Conservation (phyloP, 352 stramenopile genomes). For the Globisporangium irregulare region DNA sequence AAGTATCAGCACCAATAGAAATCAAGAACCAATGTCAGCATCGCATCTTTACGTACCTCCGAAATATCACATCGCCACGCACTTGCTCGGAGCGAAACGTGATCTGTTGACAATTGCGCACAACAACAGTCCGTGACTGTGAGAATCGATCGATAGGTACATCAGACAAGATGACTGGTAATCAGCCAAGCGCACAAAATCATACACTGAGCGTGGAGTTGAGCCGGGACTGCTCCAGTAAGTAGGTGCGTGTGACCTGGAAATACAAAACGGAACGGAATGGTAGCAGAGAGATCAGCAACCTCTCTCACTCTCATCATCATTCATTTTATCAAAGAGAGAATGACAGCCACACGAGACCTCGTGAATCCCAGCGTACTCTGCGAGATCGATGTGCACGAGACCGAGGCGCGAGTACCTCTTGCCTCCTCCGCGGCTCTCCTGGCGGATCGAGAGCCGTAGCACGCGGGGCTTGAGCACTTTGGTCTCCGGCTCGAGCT, state of each 20-base stretch:
- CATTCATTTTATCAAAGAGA: neutral
- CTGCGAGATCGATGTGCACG: slow-evolving; percentile 31
- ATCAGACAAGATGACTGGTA: neutral
- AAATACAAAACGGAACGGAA: neutral
- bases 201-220: slow-evolving; percentile 34
- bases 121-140: neutral
- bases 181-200: neutral
- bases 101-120: slow-evolving; percentile 19
- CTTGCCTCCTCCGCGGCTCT: slow-evolving; percentile 5
- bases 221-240: slow-evolving; percentile 33
- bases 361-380: slow-evolving; percentile 28
- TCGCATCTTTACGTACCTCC: slow-evolving; percentile 8
- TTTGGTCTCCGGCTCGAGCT: slow-evolving; percentile 25
- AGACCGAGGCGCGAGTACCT: slow-evolving; percentile 23
- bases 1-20: neutral
- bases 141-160: neutral
- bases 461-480: slow-evolving; percentile 26
- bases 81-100: slow-evolving; percentile 28
- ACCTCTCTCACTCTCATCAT: neutral
- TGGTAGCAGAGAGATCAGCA: neutral
- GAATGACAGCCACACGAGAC: neutral
- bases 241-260: slow-evolving; percentile 21
- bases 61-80: slow-evolving; percentile 34
- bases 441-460: slow-evolving; percentile 30
- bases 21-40: neutral